Conservation (phyloP, 1,139 yeast species). For the Meyerozyma smithsonii region DNA sequence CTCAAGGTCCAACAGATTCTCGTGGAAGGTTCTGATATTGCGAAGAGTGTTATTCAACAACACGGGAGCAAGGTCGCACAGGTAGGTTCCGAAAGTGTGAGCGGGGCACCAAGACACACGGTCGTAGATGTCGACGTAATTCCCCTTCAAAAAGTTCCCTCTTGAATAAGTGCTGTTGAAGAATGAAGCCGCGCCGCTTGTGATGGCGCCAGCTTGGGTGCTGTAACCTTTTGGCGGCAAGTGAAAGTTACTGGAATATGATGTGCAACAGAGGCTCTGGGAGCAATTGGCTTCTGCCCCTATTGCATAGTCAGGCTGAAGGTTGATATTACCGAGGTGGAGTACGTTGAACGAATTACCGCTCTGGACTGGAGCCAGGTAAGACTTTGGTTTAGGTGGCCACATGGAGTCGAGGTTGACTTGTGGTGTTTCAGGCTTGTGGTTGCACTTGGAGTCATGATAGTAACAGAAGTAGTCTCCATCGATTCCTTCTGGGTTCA, state of each 20-base stretch:
- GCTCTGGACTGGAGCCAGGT: slow-evolving; percentile 20
- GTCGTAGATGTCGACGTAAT: slow-evolving; percentile 16
- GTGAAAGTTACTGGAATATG: slow-evolving; percentile 16
- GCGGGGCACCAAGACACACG: slow-evolving; percentile 23
- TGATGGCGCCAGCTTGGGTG: slow-evolving; percentile 12
- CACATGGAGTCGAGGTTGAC: slow-evolving; percentile 38
- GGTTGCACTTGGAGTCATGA: slow-evolving; percentile 37
- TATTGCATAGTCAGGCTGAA: slow-evolving; percentile 21
- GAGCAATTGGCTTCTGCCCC: slow-evolving; percentile 29
- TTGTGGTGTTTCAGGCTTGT: slow-evolving; percentile 38
- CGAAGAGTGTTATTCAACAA: slow-evolving; percentile 25
- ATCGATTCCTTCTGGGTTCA: slow-evolving; percentile 46
- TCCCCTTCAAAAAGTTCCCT: slow-evolving; percentile 22
- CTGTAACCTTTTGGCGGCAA: slow-evolving; percentile 13
- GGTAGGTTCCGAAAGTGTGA: slow-evolving; percentile 27
- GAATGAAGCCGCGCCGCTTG: slow-evolving; percentile 15
- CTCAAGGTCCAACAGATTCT: slow-evolving; percentile 19
- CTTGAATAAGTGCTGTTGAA: slow-evolving; percentile 20
- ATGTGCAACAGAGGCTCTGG: slow-evolving; percentile 23
- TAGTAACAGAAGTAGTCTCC: slow-evolving; percentile 53
- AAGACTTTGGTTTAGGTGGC: slow-evolving; percentile 26
- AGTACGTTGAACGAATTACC: slow-evolving; percentile 22
- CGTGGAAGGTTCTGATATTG: slow-evolving; percentile 19
- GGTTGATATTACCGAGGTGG: slow-evolving; percentile 25
- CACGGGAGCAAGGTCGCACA: slow-evolving; percentile 26